Conservation (phyloP, 768 basidiomycete genomes). For the Cyclocybe cylindracea region DNA sequence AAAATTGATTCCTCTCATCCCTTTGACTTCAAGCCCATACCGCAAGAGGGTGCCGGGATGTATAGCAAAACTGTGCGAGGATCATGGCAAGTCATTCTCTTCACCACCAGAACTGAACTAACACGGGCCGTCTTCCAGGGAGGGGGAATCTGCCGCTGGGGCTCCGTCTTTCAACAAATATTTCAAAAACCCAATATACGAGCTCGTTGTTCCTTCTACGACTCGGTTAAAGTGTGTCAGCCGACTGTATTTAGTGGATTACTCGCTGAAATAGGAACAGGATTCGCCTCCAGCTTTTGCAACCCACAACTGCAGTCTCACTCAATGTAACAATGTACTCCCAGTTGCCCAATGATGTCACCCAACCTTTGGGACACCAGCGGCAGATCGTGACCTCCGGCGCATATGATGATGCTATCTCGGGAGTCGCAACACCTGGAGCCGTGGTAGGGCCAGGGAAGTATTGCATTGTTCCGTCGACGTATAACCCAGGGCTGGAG, state of each 20-base stretch:
- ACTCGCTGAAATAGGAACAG: conserved; percentile 33
- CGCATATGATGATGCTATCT: conserved; percentile 72
- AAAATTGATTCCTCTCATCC: conserved; percentile 60
- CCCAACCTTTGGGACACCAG: conserved; percentile 16
- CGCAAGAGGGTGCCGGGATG: conserved; percentile 92
- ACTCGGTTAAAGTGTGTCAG: conserved; percentile 59
- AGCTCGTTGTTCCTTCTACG: conserved; percentile 51
- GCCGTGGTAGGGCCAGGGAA: conserved; percentile 56
- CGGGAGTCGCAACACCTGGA: conserved; percentile 67
- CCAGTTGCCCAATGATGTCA: conserved; percentile 17
- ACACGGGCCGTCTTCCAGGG: conserved; percentile 42
- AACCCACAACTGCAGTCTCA: conserved; percentile 42
- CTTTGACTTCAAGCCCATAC: conserved; percentile 65
- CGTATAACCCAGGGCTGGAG: conserved; percentile 61
- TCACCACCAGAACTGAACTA: neutral
- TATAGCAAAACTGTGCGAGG: conserved; percentile 70
- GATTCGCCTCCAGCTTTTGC: conserved; percentile 65
- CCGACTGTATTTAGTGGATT: neutral
- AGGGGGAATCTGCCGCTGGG: conserved; percentile 58
- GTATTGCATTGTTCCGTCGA: conserved; percentile 76
- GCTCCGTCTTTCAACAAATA: conserved; percentile 70
- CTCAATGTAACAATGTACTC: conserved; percentile 66
- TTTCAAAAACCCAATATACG: conserved; percentile 66
- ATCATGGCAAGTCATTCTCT: conserved; percentile 56
- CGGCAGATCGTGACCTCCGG: conserved; percentile 69